These are phyloP conservation scores for Podosphaera fusca DNA, from an alignment of 2,329 filamentous ascomycete genomes.

Conservation along the genomic window DNA sequence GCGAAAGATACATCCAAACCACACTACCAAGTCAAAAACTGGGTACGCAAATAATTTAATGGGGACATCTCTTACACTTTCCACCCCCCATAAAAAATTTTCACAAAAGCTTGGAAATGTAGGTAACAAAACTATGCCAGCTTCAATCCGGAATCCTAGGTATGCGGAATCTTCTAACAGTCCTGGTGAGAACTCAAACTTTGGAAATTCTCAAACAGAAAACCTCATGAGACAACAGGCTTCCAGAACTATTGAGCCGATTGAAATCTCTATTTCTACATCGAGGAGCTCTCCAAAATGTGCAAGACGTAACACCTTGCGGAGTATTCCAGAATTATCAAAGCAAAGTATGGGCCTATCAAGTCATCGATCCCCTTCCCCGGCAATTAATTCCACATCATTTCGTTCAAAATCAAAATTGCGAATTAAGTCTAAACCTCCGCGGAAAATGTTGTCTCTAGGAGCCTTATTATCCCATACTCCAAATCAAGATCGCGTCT, in stretches of 20 bases:
- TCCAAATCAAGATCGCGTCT: not conserved
- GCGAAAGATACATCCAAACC: constrained; percentile 5
- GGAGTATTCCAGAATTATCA: no score
- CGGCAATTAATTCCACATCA: not conserved
- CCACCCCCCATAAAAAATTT: not conserved
- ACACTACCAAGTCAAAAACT: constrained; percentile 5
- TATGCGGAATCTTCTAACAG: no score
- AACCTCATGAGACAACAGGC: no score
- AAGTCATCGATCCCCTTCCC: not conserved
- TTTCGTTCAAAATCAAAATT: constrained; percentile 8
- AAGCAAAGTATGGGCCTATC: no score
- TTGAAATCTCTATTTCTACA: no score
- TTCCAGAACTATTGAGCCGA: no score
- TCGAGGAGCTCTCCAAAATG: no score
- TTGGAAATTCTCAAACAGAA: no score
- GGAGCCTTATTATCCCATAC: not conserved
- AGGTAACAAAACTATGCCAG: no score
- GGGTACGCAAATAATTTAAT: constrained; percentile 14
- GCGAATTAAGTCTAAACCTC: constrained; percentile 13
- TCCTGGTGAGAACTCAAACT: no score
- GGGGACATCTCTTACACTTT: constrained; percentile 10
- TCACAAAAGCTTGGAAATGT: not conserved
- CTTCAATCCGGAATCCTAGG: no score
- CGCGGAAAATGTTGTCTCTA: constrained; percentile 14
- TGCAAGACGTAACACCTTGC: no score